These are phyloP conservation scores for Pinus albicaulis DNA, from an alignment of 75 land plant genomes.

Conservation along the genomic window DNA sequence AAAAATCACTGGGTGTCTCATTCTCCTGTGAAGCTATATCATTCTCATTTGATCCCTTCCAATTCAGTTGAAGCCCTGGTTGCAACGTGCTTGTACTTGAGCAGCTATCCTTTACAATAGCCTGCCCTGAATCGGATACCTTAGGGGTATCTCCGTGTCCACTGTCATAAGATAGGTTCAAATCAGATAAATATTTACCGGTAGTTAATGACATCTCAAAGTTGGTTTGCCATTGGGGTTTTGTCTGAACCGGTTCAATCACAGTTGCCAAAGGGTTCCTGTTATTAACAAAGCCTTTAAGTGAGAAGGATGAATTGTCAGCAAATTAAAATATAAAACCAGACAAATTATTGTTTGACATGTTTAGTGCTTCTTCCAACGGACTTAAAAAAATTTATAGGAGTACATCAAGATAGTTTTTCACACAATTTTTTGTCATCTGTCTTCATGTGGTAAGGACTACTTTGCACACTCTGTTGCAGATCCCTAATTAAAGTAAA, in stretches of 20 bases:
- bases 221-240: conserved; percentile 2
- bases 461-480: too few species aligned
- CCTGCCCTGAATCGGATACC: not conserved
- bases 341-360: not conserved
- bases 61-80: conserved; percentile 1
- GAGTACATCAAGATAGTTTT: not conserved
- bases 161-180: not conserved
- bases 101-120: conserved; percentile 5
- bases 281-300: not conserved
- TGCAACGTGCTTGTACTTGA: conserved; percentile 3
- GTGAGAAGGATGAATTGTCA: not conserved
- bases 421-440: too few species aligned
- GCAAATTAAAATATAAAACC: not conserved
- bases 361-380: not conserved
- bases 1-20: conserved; percentile 5
- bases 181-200: not conserved
- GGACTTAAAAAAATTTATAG: not conserved
- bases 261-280: not conserved
- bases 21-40: conserved; percentile 6
- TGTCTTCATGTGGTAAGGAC: too few species aligned
- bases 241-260: not conserved
- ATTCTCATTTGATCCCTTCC: conserved; percentile 8
- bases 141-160: not conserved
- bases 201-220: not conserved
- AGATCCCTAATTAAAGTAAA: too few species aligned